Evolutionary conservation across 108 stramenopile species (phyloP).

Genomic region (Seminavis robusta): DNA sequence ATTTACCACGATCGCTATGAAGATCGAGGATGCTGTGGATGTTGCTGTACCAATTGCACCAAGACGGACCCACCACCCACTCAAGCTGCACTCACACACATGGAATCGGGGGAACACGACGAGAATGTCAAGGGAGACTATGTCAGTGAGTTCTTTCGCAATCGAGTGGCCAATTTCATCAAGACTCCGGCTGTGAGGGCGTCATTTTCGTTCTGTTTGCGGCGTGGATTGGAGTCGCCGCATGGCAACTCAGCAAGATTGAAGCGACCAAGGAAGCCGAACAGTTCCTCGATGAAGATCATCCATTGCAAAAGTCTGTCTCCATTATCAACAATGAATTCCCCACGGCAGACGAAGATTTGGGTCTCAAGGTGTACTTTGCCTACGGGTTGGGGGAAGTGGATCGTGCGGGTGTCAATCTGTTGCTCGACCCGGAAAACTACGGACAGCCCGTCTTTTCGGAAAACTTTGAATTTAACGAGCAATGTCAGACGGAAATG

Average conservation of each 20-base stretch:
- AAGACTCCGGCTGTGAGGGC: constrained; percentile 16
- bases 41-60: constrained; percentile 30
- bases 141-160: constrained; percentile 41
- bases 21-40: constrained; percentile 18
- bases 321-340: constrained; percentile 39
- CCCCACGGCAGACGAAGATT: constrained; percentile 35
- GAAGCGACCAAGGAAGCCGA: constrained; percentile 46
- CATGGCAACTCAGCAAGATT: constrained; percentile 27
- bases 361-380: constrained; percentile 38
- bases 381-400: constrained; percentile 48
- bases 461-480: constrained; percentile 29
- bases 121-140: constrained; percentile 28
- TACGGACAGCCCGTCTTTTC: constrained; percentile 30
- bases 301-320: constrained; percentile 45
- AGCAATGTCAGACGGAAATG: constrained; percentile 40
- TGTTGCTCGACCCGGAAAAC: constrained; percentile 29
- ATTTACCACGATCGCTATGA: constrained; percentile 52
- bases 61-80: constrained; percentile 16
- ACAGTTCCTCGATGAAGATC: constrained; percentile 39
- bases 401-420: constrained; percentile 42
- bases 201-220: constrained; percentile 22
- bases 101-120: constrained; percentile 10
- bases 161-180: constrained; percentile 25
- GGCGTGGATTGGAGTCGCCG: constrained; percentile 27
- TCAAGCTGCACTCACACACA: constrained; percentile 11